phyloP scores from a whole-genome alignment of 495 filamentous ascomycete species.

The Rhypophila decipiens region DNA sequence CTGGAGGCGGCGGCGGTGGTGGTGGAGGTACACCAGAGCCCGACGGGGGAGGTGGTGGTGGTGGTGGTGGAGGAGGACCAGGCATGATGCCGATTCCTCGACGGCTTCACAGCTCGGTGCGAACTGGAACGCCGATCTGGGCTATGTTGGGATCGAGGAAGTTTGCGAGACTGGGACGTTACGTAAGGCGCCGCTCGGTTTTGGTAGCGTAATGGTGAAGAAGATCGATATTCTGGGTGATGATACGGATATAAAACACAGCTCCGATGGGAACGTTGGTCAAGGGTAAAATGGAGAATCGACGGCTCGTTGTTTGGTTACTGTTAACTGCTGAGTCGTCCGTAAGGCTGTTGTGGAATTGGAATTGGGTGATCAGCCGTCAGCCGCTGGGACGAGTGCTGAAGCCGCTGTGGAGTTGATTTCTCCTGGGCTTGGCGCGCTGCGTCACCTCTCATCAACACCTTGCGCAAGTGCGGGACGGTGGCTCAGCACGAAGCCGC shows the following conservation, averaged over 20 bases:
- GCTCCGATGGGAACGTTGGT: neutral
- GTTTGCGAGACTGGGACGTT: neutral
- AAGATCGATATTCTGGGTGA: no score
- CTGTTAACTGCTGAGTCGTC: neutral
- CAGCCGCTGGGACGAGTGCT: neutral
- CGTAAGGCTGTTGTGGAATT: neutral
- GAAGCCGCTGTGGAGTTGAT: neutral
- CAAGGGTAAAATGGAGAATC: neutral
- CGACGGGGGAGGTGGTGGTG: slow-evolving; percentile 19
- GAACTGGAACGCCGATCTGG: neutral
- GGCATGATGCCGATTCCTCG: neutral
- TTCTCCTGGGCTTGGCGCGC: neutral
- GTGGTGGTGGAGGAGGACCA: slow-evolving; percentile 23
- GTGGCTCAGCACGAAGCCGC: no score
- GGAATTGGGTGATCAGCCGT: neutral
- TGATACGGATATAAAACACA: no score
- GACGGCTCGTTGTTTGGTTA: neutral
- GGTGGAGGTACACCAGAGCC: slow-evolving; percentile 26
- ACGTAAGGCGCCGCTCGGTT: neutral
- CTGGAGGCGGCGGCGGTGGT: slow-evolving; percentile 20
- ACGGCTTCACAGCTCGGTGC: neutral
- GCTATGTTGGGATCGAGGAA: neutral
- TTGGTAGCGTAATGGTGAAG: neutral
- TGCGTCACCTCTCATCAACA: slow-evolving; percentile 12
- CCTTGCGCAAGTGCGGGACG: no score